These are phyloP conservation scores for Cercospora sp. DNA, from an alignment of 2,329 filamentous ascomycete genomes.

Conservation along the genomic window DNA sequence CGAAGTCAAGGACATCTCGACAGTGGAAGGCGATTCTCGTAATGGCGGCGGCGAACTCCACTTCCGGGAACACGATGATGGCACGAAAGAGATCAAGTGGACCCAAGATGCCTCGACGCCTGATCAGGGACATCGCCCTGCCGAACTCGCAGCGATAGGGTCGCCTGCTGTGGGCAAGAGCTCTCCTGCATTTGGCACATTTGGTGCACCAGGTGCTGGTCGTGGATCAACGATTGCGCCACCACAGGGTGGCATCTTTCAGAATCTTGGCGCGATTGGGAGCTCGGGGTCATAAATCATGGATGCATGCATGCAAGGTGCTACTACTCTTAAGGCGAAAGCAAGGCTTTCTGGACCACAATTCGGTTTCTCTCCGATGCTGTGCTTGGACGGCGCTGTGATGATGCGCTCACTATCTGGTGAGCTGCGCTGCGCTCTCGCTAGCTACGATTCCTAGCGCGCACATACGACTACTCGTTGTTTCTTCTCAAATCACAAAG, in stretches of 20 bases:
- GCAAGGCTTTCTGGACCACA: background rate
- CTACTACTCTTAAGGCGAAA: background rate
- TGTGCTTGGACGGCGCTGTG: background rate
- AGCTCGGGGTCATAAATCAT: conserved; percentile 9
- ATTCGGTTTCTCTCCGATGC: background rate
- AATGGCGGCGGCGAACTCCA: conserved; percentile 93
- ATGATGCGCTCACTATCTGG: background rate
- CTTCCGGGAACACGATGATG: conserved; percentile 52
- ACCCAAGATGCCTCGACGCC: conserved; percentile 37
- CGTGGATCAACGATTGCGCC: conserved; percentile 2
- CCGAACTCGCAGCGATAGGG: conserved; percentile 50
- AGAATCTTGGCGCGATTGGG: conserved; percentile 32
- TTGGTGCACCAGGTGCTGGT: conserved; percentile 35
- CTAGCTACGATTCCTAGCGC: background rate
- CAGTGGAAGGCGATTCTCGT: conserved; percentile 80
- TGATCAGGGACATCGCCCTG: conserved; percentile 30
- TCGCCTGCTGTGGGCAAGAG: conserved; percentile 49
- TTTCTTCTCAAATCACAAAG: conserved; percentile 6
- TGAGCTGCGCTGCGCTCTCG: background rate
- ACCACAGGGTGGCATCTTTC: conserved; percentile 24
- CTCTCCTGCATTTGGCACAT: conserved; percentile 37
- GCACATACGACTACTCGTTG: background rate
- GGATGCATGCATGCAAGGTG: conserved; percentile 1
- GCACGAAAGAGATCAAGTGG: conserved; percentile 48
- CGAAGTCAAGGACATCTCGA: conserved; percentile 81